Evolutionary conservation across 1,139 yeast species (phyloP).

Genomic region (Blastobotrys ciferrii): DNA sequence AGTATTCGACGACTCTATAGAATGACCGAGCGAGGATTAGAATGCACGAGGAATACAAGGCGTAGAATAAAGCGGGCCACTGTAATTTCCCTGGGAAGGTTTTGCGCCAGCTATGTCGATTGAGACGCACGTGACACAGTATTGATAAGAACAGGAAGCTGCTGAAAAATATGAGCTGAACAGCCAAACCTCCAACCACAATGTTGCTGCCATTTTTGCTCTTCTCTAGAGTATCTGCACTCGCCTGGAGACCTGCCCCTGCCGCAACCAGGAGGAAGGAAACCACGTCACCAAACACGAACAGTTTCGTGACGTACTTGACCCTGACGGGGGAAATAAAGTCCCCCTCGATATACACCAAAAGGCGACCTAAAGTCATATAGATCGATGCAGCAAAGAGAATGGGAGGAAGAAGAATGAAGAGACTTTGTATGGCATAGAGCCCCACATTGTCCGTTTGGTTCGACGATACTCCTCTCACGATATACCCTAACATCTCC

Average conservation of each 20-base stretch:
- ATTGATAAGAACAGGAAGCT: slow-evolving; percentile 28
- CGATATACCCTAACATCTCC: too few species aligned
- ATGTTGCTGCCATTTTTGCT: slow-evolving; percentile 21
- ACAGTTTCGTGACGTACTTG: slow-evolving; percentile 39
- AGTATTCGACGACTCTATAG: slow-evolving; percentile 42
- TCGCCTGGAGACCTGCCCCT: slow-evolving; percentile 45
- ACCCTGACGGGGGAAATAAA: slow-evolving; percentile 35
- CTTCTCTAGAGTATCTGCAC: slow-evolving; percentile 16
- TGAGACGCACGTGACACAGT: slow-evolving; percentile 17
- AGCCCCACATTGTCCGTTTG: slow-evolving; percentile 28
- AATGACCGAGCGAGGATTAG: slow-evolving; percentile 44
- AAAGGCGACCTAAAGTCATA: slow-evolving; percentile 43
- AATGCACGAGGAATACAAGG: slow-evolving; percentile 33
- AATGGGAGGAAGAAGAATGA: slow-evolving; percentile 45
- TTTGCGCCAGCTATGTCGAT: too few species aligned
- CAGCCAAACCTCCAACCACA: slow-evolving; percentile 29
- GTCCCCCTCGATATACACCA: slow-evolving; percentile 33
- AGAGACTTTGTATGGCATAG: slow-evolving; percentile 39
- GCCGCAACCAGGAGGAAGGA: slow-evolving; percentile 43
- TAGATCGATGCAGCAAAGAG: slow-evolving; percentile 46
- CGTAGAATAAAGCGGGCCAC: slow-evolving; percentile 16
- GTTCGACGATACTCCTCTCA: slow-evolving; percentile 23
- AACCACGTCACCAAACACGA: slow-evolving; percentile 45
- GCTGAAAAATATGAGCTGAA: slow-evolving; percentile 42
- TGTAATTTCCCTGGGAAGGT: slow-evolving; percentile 20